Evolutionary conservation across 2,329 filamentous ascomycete genomes (phyloP).

Genomic region (Fusarium pininemorale): DNA sequence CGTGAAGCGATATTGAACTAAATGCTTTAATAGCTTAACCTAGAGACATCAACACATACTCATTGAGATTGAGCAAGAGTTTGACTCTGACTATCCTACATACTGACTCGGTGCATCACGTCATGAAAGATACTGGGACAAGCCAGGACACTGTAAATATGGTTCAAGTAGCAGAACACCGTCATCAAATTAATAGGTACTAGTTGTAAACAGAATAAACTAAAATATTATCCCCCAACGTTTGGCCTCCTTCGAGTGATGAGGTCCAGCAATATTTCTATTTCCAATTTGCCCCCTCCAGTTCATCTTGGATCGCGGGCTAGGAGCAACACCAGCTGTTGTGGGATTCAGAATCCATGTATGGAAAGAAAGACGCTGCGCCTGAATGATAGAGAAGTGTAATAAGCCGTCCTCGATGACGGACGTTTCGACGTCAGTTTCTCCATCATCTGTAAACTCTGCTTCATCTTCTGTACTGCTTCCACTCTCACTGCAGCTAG

Average conservation of each 20-base stretch:
- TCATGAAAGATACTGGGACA: not conserved
- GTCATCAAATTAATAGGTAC: not conserved
- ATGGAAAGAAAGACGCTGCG: not conserved
- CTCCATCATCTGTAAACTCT: not conserved
- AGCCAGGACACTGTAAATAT: fast-evolving
- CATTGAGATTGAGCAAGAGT: no score
- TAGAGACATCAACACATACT: no score
- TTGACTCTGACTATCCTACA: not conserved
- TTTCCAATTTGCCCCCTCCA: not conserved
- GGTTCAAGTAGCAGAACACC: fast-evolving
- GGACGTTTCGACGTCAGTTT: not conserved
- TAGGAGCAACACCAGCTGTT: not conserved
- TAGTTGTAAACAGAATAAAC: fast-evolving
- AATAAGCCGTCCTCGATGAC: not conserved
- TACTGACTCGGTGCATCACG: fast-evolving
- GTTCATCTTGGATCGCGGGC: not conserved
- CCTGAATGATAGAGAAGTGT: not conserved
- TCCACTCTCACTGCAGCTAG: not conserved
- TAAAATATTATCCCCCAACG: not conserved
- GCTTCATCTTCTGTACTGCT: not conserved
- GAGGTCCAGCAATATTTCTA: not conserved
- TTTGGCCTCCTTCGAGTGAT: not conserved
- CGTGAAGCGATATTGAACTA: not conserved
- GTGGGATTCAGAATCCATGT: not conserved
- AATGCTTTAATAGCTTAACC: fast-evolving